These are phyloP conservation scores for Entomortierella parvispora DNA, from an alignment of 192 early-diverging fungal species.

Conservation along the genomic window DNA sequence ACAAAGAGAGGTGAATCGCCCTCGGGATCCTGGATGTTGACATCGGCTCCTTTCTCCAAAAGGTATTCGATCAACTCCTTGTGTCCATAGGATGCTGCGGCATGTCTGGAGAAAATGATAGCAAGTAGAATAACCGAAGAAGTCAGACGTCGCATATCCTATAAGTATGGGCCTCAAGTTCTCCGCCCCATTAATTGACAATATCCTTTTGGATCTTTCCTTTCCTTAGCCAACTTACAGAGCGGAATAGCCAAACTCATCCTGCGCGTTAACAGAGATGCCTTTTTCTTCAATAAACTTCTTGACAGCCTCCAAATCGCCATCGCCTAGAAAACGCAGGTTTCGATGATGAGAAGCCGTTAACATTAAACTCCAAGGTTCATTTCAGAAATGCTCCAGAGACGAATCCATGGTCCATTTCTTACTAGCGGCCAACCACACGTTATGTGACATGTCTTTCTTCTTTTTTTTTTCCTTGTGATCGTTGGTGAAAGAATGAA, in stretches of 20 bases:
- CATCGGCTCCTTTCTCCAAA: constrained; percentile 67
- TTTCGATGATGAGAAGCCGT: not conserved
- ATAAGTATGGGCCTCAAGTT: not conserved
- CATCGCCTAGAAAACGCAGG: constrained; percentile 19
- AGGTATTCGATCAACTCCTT: constrained; percentile 73
- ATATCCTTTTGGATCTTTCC: not conserved
- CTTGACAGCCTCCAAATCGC: constrained; percentile 45
- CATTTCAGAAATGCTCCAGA: not conserved
- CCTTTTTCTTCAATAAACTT: constrained; percentile 62
- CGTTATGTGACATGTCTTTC: constrained; percentile 37
- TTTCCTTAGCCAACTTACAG: constrained; percentile 58
- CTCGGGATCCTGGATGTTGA: constrained; percentile 80
- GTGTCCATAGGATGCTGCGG: constrained; percentile 82
- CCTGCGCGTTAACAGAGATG: constrained; percentile 70
- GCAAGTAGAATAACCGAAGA: not conserved
- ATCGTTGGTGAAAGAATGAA: not conserved
- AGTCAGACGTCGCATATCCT: not conserved
- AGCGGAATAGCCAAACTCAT: constrained; percentile 84
- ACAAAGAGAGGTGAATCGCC: constrained; percentile 87
- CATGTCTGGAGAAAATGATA: constrained; percentile 52
- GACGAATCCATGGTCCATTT: not conserved
- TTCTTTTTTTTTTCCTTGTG: no score
- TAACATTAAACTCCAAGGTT: not conserved
- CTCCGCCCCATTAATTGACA: not conserved
- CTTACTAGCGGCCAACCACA: constrained; percentile 43